A percentile compares a stretch with the other conserved stretches of the same genome.
Evolutionary conservation across 768 basidiomycete genomes (phyloP).

Genomic region (Pholiota molesta): DNA sequence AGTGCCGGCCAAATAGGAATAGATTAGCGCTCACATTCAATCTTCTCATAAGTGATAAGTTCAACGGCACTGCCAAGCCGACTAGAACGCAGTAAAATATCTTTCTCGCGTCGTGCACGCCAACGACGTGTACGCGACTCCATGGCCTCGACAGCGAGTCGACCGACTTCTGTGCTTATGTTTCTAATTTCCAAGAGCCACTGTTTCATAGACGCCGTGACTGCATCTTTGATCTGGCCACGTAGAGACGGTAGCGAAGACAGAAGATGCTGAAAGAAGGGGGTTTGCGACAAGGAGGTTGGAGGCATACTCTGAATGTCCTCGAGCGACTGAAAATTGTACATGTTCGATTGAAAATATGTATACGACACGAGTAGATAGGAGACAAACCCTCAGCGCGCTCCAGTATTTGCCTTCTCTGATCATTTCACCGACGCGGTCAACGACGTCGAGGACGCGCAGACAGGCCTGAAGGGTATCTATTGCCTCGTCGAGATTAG

Average conservation of each 20-base stretch:
- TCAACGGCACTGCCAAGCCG: conserved; percentile 93
- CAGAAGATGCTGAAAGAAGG: conserved; percentile 89
- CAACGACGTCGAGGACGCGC: conserved; percentile 89
- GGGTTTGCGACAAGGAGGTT: conserved; percentile 87
- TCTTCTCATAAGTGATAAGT: conserved; percentile 89
- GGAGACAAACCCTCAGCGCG: conserved; percentile 81
- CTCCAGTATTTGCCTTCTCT: conserved; percentile 95
- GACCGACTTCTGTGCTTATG: conserved; percentile 82
- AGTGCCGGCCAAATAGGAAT: not conserved
- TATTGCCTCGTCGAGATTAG: conserved; percentile 95
- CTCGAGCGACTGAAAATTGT: conserved; percentile 77
- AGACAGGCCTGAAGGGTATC: conserved; percentile 94
- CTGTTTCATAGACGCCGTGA: conserved; percentile 93
- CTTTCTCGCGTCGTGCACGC: conserved; percentile 83
- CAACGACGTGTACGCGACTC: conserved; percentile 80
- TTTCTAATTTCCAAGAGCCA: conserved; percentile 97
- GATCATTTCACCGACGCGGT: conserved; percentile 93
- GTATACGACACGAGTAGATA: conserved; percentile 33
- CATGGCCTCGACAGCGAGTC: conserved; percentile 89
- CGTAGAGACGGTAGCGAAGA: conserved; percentile 91
- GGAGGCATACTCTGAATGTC: conserved; percentile 92
- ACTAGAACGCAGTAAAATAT: conserved; percentile 73
- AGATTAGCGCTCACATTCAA: conserved; percentile 71
- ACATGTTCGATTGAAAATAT: conserved; percentile 33
- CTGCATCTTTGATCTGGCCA: conserved; percentile 87